phyloP scores from a whole-genome alignment of 441 rosid genomes.

The Adansonia rubrostipa region DNA sequence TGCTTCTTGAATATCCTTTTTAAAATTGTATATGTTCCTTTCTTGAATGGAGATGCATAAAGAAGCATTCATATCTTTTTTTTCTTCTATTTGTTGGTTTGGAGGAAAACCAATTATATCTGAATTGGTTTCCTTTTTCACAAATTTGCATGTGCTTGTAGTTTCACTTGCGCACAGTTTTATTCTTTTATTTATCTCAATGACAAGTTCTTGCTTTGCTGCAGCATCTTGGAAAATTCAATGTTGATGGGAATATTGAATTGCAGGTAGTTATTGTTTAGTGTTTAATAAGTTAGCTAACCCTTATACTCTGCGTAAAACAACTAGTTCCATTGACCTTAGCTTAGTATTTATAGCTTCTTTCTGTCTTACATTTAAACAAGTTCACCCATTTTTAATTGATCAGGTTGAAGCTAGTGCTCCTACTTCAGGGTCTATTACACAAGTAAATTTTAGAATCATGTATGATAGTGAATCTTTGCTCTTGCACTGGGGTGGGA shows the following conservation, averaged over 20 bases:
- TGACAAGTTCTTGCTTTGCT: constrained; percentile 38
- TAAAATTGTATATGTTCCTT: background rate
- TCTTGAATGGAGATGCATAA: background rate
- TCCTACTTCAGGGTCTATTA: constrained; percentile 43
- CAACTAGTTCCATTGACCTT: constrained; percentile 22
- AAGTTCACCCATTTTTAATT: constrained; percentile 30
- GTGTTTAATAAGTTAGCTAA: constrained; percentile 1
- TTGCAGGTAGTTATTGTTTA: constrained; percentile 61
- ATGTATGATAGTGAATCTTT: constrained; percentile 64
- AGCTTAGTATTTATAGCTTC: constrained; percentile 20
- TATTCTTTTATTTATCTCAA: constrained; percentile 8
- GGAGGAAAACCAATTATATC: background rate
- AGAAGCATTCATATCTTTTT: background rate
- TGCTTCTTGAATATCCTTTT: background rate
- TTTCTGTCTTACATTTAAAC: constrained; percentile 30
- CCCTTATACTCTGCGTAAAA: constrained; percentile 13
- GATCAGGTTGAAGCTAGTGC: constrained; percentile 69
- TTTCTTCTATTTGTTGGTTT: background rate
- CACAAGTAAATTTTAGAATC: constrained; percentile 62
- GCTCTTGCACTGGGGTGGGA: constrained; percentile 90
- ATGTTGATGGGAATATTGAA: constrained; percentile 74
- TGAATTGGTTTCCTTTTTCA: background rate
- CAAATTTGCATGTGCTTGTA: background rate
- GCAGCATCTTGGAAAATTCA: constrained; percentile 73
- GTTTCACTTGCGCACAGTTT: background rate